Evolutionary conservation across 2,329 filamentous ascomycete genomes (phyloP).

Genomic region (Colletotrichum musae): DNA sequence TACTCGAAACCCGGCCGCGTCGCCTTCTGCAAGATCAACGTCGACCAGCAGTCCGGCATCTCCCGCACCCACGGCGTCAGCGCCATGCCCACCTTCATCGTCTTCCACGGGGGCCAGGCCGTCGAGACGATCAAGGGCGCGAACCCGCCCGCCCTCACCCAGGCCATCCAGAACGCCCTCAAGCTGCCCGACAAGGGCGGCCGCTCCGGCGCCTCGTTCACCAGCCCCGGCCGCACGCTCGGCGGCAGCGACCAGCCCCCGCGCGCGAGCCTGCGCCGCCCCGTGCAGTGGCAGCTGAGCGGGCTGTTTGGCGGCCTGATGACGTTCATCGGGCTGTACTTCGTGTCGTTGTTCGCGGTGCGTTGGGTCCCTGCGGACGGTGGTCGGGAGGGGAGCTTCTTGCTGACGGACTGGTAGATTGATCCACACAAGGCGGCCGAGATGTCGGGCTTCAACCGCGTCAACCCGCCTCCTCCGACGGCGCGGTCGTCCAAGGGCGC

Average conservation of each 20-base stretch:
- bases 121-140: constrained; percentile 86
- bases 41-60: constrained; percentile 85
- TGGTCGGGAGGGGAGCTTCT: constrained; percentile 4
- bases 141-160: constrained; percentile 81
- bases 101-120: constrained; percentile 83
- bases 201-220: constrained; percentile 64
- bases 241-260: constrained; percentile 59
- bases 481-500: constrained; percentile 41
- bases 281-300: constrained; percentile 53
- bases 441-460: constrained; percentile 71
- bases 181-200: constrained; percentile 63
- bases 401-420: constrained; percentile 57
- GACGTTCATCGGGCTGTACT: constrained; percentile 72
- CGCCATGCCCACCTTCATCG: constrained; percentile 95
- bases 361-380: constrained; percentile 46
- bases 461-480: constrained; percentile 53
- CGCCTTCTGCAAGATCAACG: constrained; percentile 93
- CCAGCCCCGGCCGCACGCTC: constrained; percentile 70
- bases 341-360: constrained; percentile 73
- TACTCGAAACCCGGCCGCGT: constrained; percentile 86
- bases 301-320: constrained; percentile 65
- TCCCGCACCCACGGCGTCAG: constrained; percentile 83
- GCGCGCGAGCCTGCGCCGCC: constrained; percentile 40
- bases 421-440: constrained; percentile 75
- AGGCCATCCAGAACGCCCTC: constrained; percentile 80